Evolutionary conservation across 331 rosid species (phyloP).

Genomic region (Malus hybrid): DNA sequence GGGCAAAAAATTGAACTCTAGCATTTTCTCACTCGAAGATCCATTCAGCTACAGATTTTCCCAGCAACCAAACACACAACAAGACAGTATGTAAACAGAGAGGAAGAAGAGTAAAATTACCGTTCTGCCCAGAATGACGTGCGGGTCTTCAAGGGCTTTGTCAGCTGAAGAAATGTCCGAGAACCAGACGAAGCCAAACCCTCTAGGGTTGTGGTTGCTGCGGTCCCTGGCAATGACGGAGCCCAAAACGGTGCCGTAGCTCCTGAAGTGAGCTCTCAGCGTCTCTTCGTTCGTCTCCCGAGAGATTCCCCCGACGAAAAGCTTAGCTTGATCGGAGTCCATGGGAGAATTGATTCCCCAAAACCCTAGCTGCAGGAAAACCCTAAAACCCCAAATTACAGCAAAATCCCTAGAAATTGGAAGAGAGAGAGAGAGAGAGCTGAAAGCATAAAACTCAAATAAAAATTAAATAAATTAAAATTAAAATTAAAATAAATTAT

Average conservation of each 20-base stretch:
- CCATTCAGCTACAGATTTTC: not conserved
- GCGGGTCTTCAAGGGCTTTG: constrained; percentile 48
- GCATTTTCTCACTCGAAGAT: not conserved
- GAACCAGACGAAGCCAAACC: constrained; percentile 71
- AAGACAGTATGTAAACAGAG: not conserved
- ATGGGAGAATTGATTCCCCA: constrained; percentile 22
- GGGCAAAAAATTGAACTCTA: not conserved
- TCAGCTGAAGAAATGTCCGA: constrained; percentile 45
- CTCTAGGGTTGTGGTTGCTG: constrained; percentile 44
- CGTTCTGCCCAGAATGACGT: constrained; percentile 53
- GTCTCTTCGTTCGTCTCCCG: constrained; percentile 45
- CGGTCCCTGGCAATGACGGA: constrained; percentile 44
- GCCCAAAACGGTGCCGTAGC: constrained; percentile 45
- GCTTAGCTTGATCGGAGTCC: constrained; percentile 54
- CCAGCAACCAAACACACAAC: constrained; percentile 6
- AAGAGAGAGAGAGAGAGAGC: not conserved
- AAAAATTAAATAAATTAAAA: not conserved
- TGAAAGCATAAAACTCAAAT: not conserved
- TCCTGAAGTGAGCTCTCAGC: constrained; percentile 40
- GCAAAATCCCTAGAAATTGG: constrained; percentile 8
- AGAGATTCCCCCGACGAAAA: constrained; percentile 55
- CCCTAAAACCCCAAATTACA: constrained; percentile 13
- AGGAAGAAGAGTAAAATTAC: constrained; percentile 9
- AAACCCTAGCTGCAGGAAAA: constrained; percentile 17
- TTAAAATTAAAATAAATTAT: not conserved